phyloP scores from a whole-genome alignment of 345 rosid species.

The Camelina sativa region DNA sequence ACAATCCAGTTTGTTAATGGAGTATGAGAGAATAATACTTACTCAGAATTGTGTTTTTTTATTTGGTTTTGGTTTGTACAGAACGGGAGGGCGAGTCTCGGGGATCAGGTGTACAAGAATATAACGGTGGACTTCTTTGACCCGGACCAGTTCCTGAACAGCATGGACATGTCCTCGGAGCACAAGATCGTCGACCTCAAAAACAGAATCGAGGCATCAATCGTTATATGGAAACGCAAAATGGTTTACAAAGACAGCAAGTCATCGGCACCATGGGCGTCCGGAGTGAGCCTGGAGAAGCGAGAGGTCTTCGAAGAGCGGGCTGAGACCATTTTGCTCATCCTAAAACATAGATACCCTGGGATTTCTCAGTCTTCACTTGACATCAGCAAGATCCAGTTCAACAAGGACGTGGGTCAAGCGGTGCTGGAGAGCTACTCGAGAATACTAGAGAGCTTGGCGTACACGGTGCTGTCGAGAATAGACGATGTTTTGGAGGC shows the following conservation, averaged over 20 bases:
- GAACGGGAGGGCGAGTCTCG: slow-evolving; percentile 96
- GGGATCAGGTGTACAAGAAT: slow-evolving; percentile 73
- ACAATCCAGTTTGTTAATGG: too few relatives aligned
- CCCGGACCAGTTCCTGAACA: slow-evolving; percentile 74
- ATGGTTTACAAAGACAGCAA: slow-evolving; percentile 84
- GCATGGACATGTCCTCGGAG: slow-evolving; percentile 87
- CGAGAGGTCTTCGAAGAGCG: slow-evolving; percentile 94
- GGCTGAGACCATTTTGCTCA: slow-evolving; percentile 80
- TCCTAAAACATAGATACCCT: slow-evolving; percentile 79
- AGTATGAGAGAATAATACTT: too few relatives aligned
- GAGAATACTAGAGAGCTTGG: slow-evolving; percentile 90
- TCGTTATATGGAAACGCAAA: slow-evolving; percentile 90
- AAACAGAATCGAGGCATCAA: slow-evolving; percentile 95
- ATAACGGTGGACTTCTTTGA: slow-evolving; percentile 89
- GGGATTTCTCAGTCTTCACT: slow-evolving; percentile 88
- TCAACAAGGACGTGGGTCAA: slow-evolving; percentile 84
- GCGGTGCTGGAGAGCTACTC: slow-evolving; percentile 94
- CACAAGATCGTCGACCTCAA: slow-evolving; percentile 91
- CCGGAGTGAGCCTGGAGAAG: slow-evolving; percentile 85
- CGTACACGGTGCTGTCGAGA: slow-evolving; percentile 74
- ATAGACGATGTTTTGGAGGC: slow-evolving; percentile 83
- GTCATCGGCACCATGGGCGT: slow-evolving; percentile 67
- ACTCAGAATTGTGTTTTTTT: too few relatives aligned
- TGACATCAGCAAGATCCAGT: slow-evolving; percentile 89
- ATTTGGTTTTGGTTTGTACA: slow-evolving; percentile 28